phyloP scores from a whole-genome alignment of 179 eudicot species.

The Nepenthes alata region DNA sequence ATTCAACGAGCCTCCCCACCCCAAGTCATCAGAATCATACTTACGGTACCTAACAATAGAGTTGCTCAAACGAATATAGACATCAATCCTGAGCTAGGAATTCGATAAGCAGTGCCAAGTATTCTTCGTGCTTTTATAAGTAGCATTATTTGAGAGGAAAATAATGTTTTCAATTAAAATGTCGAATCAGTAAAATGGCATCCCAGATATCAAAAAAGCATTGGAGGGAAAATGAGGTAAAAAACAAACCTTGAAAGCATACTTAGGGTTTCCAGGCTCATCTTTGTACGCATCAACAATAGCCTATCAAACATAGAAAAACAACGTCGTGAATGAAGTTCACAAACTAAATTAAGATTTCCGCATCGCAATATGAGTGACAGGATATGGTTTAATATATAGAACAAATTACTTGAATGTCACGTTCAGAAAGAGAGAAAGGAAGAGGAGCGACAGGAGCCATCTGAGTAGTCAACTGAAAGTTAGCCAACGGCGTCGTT shows the following conservation, averaged over 20 bases:
- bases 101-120: too few relatives aligned
- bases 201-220: not conserved
- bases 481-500: conserved; percentile 23
- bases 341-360: not conserved
- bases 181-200: too few relatives aligned
- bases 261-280: conserved; percentile 70
- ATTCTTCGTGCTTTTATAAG: too few relatives aligned
- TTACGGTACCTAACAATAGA: too few relatives aligned
- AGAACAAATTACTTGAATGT: conserved; percentile 45
- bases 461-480: conserved; percentile 90
- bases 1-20: too few relatives aligned
- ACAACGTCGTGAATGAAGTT: too few relatives aligned
- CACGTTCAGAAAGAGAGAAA: conserved; percentile 88
- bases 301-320: conserved; percentile 28
- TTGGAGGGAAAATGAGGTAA: not conserved
- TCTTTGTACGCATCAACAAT: conserved; percentile 90
- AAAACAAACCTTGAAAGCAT: conserved; percentile 65
- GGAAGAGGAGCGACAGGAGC: conserved; percentile 99
- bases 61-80: too few relatives aligned
- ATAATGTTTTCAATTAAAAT: too few relatives aligned
- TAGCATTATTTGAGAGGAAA: too few relatives aligned
- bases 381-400: conserved; percentile 6
- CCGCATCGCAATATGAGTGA: not conserved
- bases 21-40: too few relatives aligned
- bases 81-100: too few relatives aligned